phyloP scores from a whole-genome alignment of 441 rosid species.

The Manihot esculenta region DNA sequence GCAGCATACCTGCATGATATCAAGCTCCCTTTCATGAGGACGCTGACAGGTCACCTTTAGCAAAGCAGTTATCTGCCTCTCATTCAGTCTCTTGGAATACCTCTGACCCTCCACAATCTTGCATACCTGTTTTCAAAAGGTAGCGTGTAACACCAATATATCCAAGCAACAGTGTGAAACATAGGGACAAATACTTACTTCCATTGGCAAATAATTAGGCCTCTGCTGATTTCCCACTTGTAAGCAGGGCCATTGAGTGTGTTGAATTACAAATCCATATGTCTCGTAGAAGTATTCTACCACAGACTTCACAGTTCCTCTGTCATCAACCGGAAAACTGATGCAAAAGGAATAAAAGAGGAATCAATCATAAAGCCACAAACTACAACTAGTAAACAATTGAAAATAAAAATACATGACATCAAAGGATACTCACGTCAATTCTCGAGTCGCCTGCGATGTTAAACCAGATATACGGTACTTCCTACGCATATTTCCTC shows the following conservation, averaged over 20 bases:
- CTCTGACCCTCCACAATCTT: constrained; percentile 95
- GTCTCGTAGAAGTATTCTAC: constrained; percentile 85
- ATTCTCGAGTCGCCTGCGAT: constrained; percentile 83
- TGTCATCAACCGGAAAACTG: constrained; percentile 89
- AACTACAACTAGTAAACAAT: not conserved
- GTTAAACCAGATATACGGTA: constrained; percentile 94
- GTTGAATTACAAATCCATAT: constrained; percentile 73
- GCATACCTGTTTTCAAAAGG: constrained; percentile 56
- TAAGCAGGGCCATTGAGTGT: constrained; percentile 81
- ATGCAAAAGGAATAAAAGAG: not conserved
- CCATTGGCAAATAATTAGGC: constrained; percentile 96
- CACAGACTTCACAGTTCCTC: constrained; percentile 87
- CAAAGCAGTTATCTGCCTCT: constrained; percentile 84
- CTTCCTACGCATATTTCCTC: constrained; percentile 94
- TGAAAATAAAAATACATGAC: not conserved
- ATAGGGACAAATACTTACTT: constrained; percentile 28
- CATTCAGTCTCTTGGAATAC: constrained; percentile 86
- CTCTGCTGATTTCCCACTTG: constrained; percentile 94
- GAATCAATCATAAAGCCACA: not conserved
- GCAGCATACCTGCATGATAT: constrained; percentile 61
- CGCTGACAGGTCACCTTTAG: constrained; percentile 92
- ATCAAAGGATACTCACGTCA: constrained; percentile 55
- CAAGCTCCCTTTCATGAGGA: constrained; percentile 69
- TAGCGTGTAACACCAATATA: constrained; percentile 14
- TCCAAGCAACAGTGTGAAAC: not conserved